A percentile compares a stretch with the other conserved stretches of the same genome.
Conservation (phyloP, 2,329 filamentous ascomycete species). For the Nemania abortiva region DNA sequence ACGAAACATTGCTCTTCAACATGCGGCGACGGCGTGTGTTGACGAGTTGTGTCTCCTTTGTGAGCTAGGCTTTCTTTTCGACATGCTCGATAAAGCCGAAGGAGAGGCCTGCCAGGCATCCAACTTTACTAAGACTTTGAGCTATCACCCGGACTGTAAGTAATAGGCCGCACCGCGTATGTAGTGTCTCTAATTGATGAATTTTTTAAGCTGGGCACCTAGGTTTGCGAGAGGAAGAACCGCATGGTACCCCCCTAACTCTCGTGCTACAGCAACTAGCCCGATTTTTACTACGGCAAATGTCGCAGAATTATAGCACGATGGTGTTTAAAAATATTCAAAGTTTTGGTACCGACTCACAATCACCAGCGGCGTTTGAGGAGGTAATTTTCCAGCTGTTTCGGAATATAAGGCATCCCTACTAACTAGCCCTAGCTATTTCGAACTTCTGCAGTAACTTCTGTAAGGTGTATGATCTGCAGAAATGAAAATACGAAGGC, state of each 20-base stretch:
- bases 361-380: constrained; percentile 65
- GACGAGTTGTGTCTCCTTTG: constrained; percentile 89
- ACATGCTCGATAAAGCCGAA: constrained; percentile 97
- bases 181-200: constrained; percentile 33
- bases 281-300: constrained; percentile 85
- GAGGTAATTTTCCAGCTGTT: constrained; percentile 60
- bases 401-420: background rate
- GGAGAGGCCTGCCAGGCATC: constrained; percentile 96
- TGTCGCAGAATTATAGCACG: constrained; percentile 79
- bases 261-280: constrained; percentile 88
- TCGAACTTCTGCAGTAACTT: constrained; percentile 76
- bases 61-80: constrained; percentile 94
- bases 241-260: constrained; percentile 75
- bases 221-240: constrained; percentile 86
- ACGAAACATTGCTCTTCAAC: constrained; percentile 87
- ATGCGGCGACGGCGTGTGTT: constrained; percentile 86
- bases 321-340: constrained; percentile 67
- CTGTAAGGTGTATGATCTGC: constrained; percentile 88
- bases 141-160: constrained; percentile 80
- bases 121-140: constrained; percentile 91
- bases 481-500: constrained; percentile 85
- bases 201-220: constrained; percentile 71
- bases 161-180: constrained; percentile 13
- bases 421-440: constrained; percentile 59
- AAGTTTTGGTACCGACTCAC: constrained; percentile 50